Evolutionary conservation across 2,329 filamentous ascomycete genomes (phyloP), one percentile per base, ranked within the genome.

Genomic region (Thelonectria blattea): DNA sequence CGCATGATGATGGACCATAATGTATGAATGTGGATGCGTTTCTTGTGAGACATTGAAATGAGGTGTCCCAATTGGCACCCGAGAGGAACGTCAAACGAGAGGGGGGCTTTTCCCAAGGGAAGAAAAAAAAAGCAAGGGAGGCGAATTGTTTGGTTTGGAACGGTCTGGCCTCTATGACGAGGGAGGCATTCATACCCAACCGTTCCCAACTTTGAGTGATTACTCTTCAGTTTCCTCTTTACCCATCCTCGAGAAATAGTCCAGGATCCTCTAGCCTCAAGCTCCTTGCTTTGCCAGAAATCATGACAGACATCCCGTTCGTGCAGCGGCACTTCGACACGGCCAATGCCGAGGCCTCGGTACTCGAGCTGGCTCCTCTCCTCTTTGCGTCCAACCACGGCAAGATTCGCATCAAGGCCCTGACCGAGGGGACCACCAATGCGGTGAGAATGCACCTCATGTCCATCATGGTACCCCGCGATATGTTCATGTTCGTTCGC

Each of bases 351-450:
- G 18, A 45, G 34, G 53, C 37, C 17, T 68, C 66, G 45, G 51
- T 50, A 39, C 47, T 63, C 14, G 45, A 43, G 15, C 58, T 68
- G 15, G 37, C 54, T 11, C 32, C 59, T 10, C 27, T 60, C 14
- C 52, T 68, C 9, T 68, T 68, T 42, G 65, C 52, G 18, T 45
- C 39, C 10, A 15, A 22, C 14, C 34, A 59, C 5, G 58, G 47
- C 1, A 15, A 56, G 2, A 24, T 63, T n/a, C 53, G 51, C 5
- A 32, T 65, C 8, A 62, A 62, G 3, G 20, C 56, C 20, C 52
- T 68, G 30, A 55, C 64, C 5, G 55, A 68, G 42, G 66, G 66
- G 15, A 68, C 66, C 5, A 68, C 66, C 10, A 68, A 68, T 46
- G 58, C 64, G n/a, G 66, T 68, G 47, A 60, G 65, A 52, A 20